A percentile compares a stretch with the other conserved stretches of the same genome.
Conservation (phyloP, 345 rosid genomes). For the Eutrema heterophyllum region DNA sequence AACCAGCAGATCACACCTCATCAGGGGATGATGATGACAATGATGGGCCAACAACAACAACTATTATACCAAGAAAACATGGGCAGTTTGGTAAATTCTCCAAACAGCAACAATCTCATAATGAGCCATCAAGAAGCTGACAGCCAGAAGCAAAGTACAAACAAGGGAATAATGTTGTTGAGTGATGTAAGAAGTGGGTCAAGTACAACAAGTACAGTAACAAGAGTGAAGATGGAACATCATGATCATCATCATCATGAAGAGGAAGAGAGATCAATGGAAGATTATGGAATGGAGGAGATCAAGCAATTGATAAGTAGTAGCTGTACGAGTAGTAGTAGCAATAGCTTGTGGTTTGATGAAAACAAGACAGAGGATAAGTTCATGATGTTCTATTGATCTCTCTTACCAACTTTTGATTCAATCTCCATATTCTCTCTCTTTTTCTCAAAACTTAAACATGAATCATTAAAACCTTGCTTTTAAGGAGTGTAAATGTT, state of each 20-base stretch:
- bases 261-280: constrained; percentile 33
- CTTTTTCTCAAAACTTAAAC: neutral
- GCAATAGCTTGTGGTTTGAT: constrained; percentile 48
- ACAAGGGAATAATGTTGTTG: constrained; percentile 27
- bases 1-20: constrained; percentile 33
- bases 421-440: neutral
- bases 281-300: constrained; percentile 67
- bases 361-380: constrained; percentile 54
- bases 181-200: constrained; percentile 52
- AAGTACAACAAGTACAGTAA: constrained; percentile 55
- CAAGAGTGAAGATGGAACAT: constrained; percentile 34
- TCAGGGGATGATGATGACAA: constrained; percentile 34
- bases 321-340: constrained; percentile 37
- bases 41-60: constrained; percentile 35
- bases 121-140: constrained; percentile 35
- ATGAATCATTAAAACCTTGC: neutral
- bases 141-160: constrained; percentile 37
- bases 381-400: constrained; percentile 56
- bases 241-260: constrained; percentile 27
- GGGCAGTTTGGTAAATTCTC: constrained; percentile 29
- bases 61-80: constrained; percentile 27
- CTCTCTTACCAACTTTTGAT: neutral
- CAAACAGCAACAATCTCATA: constrained; percentile 20
- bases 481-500: neutral
- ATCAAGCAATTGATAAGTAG: constrained; percentile 65